phyloP scores from a whole-genome alignment of 768 basidiomycete species.

The Russula griseocarnosa region DNA sequence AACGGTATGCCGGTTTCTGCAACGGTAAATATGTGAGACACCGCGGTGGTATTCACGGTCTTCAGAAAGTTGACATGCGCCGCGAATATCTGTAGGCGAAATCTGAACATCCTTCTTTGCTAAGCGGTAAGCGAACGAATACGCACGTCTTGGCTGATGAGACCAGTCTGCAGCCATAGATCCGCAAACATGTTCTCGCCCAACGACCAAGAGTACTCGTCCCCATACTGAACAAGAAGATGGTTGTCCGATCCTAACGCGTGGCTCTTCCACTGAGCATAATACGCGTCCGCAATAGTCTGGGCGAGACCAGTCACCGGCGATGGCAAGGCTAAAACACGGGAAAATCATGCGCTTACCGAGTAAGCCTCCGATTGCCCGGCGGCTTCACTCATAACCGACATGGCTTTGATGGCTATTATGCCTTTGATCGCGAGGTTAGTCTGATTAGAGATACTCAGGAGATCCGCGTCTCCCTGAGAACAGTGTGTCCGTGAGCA shows the following conservation, averaged over 20 bases:
- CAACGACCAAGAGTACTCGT: conserved; percentile 22
- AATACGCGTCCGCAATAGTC: conserved; percentile 4
- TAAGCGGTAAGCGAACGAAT: no score
- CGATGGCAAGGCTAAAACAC: background rate
- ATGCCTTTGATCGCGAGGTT: conserved; percentile 27
- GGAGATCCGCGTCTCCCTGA: conserved; percentile 13
- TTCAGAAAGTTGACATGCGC: conserved; percentile 22
- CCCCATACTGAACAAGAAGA: conserved; percentile 15
- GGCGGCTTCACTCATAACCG: conserved; percentile 6
- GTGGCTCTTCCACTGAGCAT: conserved; percentile 11
- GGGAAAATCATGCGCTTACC: background rate
- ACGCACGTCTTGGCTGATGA: conserved; percentile 19
- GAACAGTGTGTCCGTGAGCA: background rate
- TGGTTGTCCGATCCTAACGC: conserved; percentile 20
- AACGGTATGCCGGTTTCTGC: conserved; percentile 19
- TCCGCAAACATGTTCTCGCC: conserved; percentile 27
- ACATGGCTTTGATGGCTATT: conserved; percentile 26
- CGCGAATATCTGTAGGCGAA: conserved; percentile 2
- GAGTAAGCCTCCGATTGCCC: background rate
- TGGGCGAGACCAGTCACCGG: background rate
- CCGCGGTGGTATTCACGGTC: background rate
- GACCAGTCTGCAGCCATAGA: conserved; percentile 18
- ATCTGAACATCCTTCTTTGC: background rate
- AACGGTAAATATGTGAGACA: background rate
- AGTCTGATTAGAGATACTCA: conserved; percentile 14